Conservation (phyloP, 768 basidiomycete species). For the Pleurotus cornucopiae region DNA sequence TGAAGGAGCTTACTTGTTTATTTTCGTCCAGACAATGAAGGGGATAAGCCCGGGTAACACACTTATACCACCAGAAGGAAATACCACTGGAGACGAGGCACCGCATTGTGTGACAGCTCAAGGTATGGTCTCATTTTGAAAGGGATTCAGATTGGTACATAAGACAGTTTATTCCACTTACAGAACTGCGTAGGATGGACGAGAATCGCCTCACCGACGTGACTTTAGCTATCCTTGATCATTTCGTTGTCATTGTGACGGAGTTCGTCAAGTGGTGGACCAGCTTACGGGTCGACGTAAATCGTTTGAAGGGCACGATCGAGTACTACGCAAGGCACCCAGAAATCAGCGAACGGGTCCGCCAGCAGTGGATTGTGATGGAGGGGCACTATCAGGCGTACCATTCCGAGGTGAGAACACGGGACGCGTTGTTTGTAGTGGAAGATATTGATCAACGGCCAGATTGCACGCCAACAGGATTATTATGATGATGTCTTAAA, state of each 20-base stretch:
- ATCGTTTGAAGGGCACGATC: neutral
- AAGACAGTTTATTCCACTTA: too few species aligned
- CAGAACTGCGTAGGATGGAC: neutral
- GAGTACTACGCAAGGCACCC: neutral
- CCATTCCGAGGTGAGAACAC: neutral
- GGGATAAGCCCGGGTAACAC: too few species aligned
- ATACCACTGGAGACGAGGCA: too few species aligned
- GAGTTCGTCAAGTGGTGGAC: slow-evolving; percentile 7
- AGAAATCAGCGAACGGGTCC: neutral
- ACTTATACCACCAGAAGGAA: too few species aligned
- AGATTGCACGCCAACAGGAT: slow-evolving; percentile 1
- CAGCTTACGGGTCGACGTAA: neutral
- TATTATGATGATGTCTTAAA: neutral
- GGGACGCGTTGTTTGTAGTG: too few species aligned
- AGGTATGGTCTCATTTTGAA: too few species aligned
- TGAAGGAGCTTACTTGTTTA: too few species aligned
- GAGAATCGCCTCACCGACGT: neutral
- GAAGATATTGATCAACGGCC: neutral
- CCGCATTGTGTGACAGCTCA: too few species aligned
- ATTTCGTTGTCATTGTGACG: neutral
- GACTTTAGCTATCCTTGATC: neutral
- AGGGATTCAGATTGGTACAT: too few species aligned
- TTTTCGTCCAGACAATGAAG: too few species aligned
- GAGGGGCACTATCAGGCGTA: neutral
- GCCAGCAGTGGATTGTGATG: neutral